These are phyloP conservation scores for Gastrodia elata DNA, from an alignment of 106 monocot genomes.

Conservation along the genomic window DNA sequence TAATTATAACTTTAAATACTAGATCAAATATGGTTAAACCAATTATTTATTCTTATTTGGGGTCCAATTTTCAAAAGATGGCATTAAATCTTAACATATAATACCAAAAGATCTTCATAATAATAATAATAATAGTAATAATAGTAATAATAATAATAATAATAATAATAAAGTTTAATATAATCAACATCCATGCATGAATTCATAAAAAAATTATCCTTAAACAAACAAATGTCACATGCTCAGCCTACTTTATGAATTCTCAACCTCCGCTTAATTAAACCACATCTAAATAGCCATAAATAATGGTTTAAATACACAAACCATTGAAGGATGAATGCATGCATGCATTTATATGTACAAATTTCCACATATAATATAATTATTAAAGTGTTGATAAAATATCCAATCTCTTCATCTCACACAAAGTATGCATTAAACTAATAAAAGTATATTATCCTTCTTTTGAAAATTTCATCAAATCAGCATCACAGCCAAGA, in stretches of 20 bases:
- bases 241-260: too few species aligned
- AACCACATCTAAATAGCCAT: background rate
- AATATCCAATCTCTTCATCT: background rate
- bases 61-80: too few species aligned
- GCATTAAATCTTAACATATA: too few species aligned
- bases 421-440: background rate
- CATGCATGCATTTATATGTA: background rate
- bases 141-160: background rate
- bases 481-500: conserved; percentile 40
- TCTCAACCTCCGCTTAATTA: too few species aligned
- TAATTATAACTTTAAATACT: too few species aligned
- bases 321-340: background rate
- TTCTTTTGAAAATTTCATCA: conserved; percentile 49
- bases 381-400: conserved; percentile 14
- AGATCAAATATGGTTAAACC: too few species aligned
- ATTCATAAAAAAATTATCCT: background rate
- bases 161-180: too few species aligned
- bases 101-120: too few species aligned
- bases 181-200: background rate
- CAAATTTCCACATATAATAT: conserved; percentile 15
- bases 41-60: too few species aligned
- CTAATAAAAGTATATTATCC: background rate
- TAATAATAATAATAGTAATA: too few species aligned
- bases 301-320: background rate
- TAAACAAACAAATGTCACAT: background rate